Base-by-base conservation (phyloP, 495 filamentous ascomycete species). In the Zalerion maritima region DNA sequence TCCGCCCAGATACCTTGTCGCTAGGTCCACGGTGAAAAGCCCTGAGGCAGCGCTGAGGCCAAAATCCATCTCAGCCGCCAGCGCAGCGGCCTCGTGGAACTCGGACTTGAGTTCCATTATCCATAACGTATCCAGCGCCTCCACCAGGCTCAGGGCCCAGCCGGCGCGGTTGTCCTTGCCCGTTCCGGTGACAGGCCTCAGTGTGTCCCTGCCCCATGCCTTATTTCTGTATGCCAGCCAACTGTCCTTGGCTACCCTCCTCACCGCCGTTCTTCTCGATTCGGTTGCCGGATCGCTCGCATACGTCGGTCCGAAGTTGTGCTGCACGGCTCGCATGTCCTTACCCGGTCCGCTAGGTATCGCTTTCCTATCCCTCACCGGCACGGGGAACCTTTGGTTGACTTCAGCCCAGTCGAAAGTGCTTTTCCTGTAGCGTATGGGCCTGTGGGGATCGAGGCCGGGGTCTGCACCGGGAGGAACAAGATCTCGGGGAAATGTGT, bases 91-190 rank as follows among this genome's bases (percentile, higher is more conserved):
- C 34, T 77, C 69, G 18, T 72, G 58, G 45, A 92, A 94, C 29
- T 92, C 84, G 11, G 75, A 61, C 47, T 76, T 73, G 47, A 92
- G 39, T 5, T 64, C 81, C 83, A 92, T 86, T 35, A 94, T 85
- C 82, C 81, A 94, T 6, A 94, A 52, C 0, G 82, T 82, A 47
- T 93, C 85, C 31, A 94, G 52, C 8, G 75, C 53, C 60, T 94
- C 85, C 2, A 94, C 81, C 32, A 92, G 46, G 3, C 84, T 92
- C 2, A 83, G 85, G 12, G 75, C 83, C 85, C 84, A 94, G 13
- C 78, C 80, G 37, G 69, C 75, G 53, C 91, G 89, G 0, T 77
- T 70, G 41, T 89, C 54, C 1, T 51, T 52, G 4, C 49, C 64
- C 6, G 45, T 42, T 8, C 69, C 67, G n/a, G 59, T 62, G 3